Percentiles rank a stretch among this genome's conserved stretches.
Evolutionary conservation across 2,329 filamentous ascomycete genomes (phyloP).

Genomic region (Aspergillus floridensis): DNA sequence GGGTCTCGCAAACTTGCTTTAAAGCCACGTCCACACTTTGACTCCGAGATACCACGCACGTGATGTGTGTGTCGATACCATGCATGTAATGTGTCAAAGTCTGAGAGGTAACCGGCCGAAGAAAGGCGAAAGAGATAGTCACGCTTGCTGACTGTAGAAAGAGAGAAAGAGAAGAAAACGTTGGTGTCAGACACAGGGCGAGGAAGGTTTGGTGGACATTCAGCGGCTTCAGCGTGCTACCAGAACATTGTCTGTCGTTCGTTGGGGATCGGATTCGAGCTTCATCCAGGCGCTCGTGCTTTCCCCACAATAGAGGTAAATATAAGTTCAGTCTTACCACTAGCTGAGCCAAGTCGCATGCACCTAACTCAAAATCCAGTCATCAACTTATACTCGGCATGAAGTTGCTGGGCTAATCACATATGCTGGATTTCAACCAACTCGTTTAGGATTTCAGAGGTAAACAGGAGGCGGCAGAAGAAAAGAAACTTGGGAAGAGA

Average conservation of each 20-base stretch:
- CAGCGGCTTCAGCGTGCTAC: neutral
- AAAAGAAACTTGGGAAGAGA: neutral
- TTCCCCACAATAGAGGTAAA: constrained; percentile 3
- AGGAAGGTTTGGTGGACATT: neutral
- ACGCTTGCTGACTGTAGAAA: neutral
- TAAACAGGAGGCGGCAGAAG: neutral
- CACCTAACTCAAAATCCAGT: neutral
- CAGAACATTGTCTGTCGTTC: neutral
- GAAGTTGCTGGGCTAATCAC: neutral
- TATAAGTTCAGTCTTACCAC: neutral
- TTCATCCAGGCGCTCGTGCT: constrained; percentile 1
- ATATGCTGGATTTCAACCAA: neutral
- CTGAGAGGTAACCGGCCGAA: neutral
- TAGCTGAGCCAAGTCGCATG: neutral
- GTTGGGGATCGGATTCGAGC: constrained; percentile 1
- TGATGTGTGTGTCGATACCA: neutral
- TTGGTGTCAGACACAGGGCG: neutral
- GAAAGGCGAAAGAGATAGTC: neutral
- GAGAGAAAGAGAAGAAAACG: neutral
- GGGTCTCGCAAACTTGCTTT: neutral
- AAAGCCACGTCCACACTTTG: neutral
- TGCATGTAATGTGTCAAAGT: neutral
- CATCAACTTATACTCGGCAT: neutral
- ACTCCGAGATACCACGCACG: neutral
- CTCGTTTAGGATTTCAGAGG: neutral